phyloP scores from a whole-genome alignment of 176 grass and related monocot genomes.

The Cymbopogon citratus region DNA sequence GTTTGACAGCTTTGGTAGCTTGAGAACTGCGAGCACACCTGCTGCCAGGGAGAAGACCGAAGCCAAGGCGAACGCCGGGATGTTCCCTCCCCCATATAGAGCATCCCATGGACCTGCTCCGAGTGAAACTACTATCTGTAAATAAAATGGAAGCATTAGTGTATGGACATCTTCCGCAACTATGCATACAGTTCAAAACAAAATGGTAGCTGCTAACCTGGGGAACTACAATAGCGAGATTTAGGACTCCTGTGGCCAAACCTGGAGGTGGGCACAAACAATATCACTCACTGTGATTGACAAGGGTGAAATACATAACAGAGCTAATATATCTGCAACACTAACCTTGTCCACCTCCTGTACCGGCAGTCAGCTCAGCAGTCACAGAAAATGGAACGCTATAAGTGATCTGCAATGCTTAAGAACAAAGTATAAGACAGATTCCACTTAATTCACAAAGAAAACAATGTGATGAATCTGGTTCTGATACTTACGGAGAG shows the following conservation, averaged over 20 bases:
- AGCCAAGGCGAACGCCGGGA: slow-evolving; percentile 85
- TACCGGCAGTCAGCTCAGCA: slow-evolving; percentile 78
- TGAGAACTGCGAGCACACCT: slow-evolving; percentile 68
- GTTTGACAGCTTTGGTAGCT: slow-evolving; percentile 73
- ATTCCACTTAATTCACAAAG: background rate
- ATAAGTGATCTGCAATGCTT: slow-evolving; percentile 66
- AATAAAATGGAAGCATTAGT: background rate
- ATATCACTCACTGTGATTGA: background rate
- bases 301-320: background rate
- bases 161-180: background rate
- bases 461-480: background rate
- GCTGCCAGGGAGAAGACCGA: slow-evolving; percentile 66
- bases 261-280: slow-evolving; percentile 44
- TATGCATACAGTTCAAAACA: background rate
- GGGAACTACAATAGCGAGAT: slow-evolving; percentile 88
- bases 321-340: background rate
- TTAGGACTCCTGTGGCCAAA: slow-evolving; percentile 92
- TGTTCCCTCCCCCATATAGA: slow-evolving; percentile 87
- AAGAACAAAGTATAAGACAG: slow-evolving; percentile 18
- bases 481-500: slow-evolving; percentile 61
- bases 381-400: slow-evolving; percentile 94
- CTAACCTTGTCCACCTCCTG: slow-evolving; percentile 93
- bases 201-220: slow-evolving; percentile 40
- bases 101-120: slow-evolving; percentile 95
- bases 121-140: slow-evolving; percentile 82